Base-by-base conservation (phyloP, 345 rosid species). In the Zanthoxylum bungeanum region DNA sequence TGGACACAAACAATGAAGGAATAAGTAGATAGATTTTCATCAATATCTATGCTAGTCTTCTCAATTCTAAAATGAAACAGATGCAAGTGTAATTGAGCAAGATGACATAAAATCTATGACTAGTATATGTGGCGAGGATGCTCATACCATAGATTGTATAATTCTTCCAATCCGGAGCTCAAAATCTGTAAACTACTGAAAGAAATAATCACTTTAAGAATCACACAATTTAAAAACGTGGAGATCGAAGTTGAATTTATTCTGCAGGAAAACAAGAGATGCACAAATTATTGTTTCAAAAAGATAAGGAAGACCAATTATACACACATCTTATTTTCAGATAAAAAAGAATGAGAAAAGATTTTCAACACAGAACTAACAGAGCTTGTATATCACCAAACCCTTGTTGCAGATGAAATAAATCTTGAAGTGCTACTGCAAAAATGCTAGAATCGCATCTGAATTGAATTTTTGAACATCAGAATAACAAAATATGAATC, bases 251-350 rank as follows among this genome's bases (percentile, higher is more conserved):
- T n/a, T n/a, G n/a, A n/a, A n/a, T n/a, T n/a, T n/a, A n/a, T n/a
- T n/a, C 65, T 56, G 72, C 37, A 56, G n/a, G 61, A 36, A 67
- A 56, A 56, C 60, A 16, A 40, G 39, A n/a, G 59, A 44, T 44
- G 49, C 19, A 31, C 9, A 31, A 58, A 46, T 44, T 70, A 70
- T 33, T 44, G 16, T 19, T 10, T 22, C 12, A 69, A 16, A 25
- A 9, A 22, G 46, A 52, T 2, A 5, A 44, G 4, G 61, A 51
- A 66, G 21, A 51, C 24, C 10, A 50, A 21, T 21, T 50, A 51
- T 27, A 12, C 60, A n/a, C n/a, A n/a, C n/a, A n/a, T n/a, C n/a
- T n/a, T n/a, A 62, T 4, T 8, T 44, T 44, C 16, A 44, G 49
- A 5, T 5, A 12, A 44, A 44, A 42, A 42, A 14, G 49, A 12